phyloP scores from a whole-genome alignment of 768 basidiomycete genomes.

The Phlebiopsis flavidoalba region DNA sequence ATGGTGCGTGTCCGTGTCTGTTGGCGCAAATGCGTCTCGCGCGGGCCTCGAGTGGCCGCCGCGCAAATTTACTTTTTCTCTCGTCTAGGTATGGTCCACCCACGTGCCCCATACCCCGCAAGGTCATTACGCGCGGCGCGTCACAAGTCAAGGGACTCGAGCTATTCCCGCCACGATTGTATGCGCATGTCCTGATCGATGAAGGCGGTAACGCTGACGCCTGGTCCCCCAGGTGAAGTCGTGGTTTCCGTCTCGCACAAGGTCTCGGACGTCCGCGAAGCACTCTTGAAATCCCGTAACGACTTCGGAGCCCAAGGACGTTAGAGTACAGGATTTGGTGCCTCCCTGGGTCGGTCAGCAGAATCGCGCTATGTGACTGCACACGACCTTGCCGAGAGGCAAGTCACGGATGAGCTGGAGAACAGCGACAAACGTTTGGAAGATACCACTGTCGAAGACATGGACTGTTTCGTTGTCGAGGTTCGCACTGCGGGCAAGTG shows the following conservation, averaged over 20 bases:
- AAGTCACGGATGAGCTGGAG: conserved; percentile 23
- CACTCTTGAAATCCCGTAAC: conserved; percentile 10
- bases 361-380: neutral
- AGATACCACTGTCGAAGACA: conserved; percentile 51
- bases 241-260: conserved; percentile 17
- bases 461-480: conserved; percentile 77
- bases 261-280: conserved; percentile 9
- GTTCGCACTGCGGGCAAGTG: conserved; percentile 55
- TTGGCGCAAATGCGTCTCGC: neutral
- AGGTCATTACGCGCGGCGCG: conserved; percentile 58
- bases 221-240: conserved; percentile 7
- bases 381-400: neutral
- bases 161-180: conserved; percentile 63
- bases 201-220: neutral
- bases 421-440: conserved; percentile 47
- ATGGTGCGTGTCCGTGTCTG: conserved; percentile 51
- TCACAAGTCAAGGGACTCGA: conserved; percentile 54
- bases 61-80: neutral
- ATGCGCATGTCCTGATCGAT: conserved; percentile 28
- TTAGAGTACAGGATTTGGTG: conserved; percentile 5
- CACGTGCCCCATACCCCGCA: conserved; percentile 52
- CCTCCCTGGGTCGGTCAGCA: neutral
- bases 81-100: conserved; percentile 70
- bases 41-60: neutral
- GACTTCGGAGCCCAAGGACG: conserved; percentile 8